Conservation (phyloP, 2,329 filamentous ascomycete species). For the Akanthomyces muscarius region DNA sequence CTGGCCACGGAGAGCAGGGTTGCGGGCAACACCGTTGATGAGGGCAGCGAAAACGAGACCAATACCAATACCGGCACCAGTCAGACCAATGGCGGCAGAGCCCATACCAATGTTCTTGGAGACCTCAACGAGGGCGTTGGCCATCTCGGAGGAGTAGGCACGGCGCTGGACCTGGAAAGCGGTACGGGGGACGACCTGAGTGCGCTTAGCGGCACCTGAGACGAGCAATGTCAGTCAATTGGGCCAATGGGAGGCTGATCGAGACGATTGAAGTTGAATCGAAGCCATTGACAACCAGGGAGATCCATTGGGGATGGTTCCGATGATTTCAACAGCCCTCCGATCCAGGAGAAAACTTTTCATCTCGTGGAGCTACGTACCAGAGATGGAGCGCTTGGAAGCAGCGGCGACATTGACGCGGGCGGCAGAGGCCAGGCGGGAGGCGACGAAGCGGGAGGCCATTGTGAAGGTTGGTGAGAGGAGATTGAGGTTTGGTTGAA, state of each 20-base stretch:
- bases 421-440: slow-evolving; percentile 73
- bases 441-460: slow-evolving; percentile 74
- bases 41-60: slow-evolving; percentile 90
- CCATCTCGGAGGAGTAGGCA: slow-evolving; percentile 84
- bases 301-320: slow-evolving; percentile 13
- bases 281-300: slow-evolving; percentile 17
- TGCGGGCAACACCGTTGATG: slow-evolving; percentile 85
- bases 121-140: slow-evolving; percentile 83
- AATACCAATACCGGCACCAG: slow-evolving; percentile 91
- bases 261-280: not conserved
- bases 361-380: slow-evolving; percentile 45
- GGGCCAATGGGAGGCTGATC: slow-evolving; percentile 13
- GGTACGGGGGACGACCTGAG: slow-evolving; percentile 62
- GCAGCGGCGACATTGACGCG: slow-evolving; percentile 69
- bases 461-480: slow-evolving; percentile 62
- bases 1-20: slow-evolving; percentile 91
- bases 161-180: slow-evolving; percentile 63
- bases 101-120: slow-evolving; percentile 90
- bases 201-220: slow-evolving; percentile 62
- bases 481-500: slow-evolving; percentile 37
- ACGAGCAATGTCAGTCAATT: slow-evolving; percentile 31
- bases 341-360: slow-evolving; percentile 27
- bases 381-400: slow-evolving; percentile 73
- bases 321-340: not conserved
- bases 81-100: slow-evolving; percentile 85